These are phyloP conservation scores for Gryganskiella cystojenkinii DNA, from an alignment of 192 early-diverging fungal species.

Conservation along the genomic window DNA sequence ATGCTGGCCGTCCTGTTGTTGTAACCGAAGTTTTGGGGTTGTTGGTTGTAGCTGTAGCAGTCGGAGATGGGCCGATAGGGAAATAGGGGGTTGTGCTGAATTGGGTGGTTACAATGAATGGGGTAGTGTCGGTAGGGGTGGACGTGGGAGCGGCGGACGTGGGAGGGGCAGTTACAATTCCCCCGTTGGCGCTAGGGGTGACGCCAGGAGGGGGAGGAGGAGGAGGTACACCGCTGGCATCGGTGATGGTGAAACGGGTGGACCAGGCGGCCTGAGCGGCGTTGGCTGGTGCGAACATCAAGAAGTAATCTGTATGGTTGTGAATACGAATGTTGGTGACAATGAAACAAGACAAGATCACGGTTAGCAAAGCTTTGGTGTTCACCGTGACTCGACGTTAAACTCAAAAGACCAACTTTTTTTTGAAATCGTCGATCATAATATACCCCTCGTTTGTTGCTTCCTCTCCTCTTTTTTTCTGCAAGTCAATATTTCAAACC, in stretches of 20 bases:
- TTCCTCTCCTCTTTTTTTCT: not conserved
- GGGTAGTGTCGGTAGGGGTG: not conserved
- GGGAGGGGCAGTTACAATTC: not conserved
- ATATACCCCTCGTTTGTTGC: too few relatives aligned
- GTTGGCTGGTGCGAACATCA: constrained; percentile 8
- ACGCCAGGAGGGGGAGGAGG: not conserved
- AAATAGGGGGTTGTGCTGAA: too few relatives aligned
- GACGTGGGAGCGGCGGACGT: constrained; percentile 3
- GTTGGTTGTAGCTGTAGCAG: too few relatives aligned
- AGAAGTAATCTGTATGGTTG: constrained; percentile 34
- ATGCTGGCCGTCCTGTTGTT: too few relatives aligned
- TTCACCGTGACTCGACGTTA: too few relatives aligned
- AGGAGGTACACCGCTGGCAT: not conserved
- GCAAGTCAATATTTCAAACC: too few relatives aligned
- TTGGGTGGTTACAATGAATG: too few relatives aligned
- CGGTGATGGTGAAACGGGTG: constrained; percentile 52
- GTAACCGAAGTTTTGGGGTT: too few relatives aligned
- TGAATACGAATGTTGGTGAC: too few relatives aligned
- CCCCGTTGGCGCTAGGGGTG: not conserved
- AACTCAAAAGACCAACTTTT: too few relatives aligned
- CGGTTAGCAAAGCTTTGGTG: constrained; percentile 2
- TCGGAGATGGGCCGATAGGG: too few relatives aligned
- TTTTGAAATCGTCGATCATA: too few relatives aligned
- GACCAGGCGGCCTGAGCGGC: constrained; percentile 12
- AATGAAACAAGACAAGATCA: not conserved